Base-by-base conservation (phyloP, 306 rosid genomes). In the Canavalia ensiformis region DNA sequence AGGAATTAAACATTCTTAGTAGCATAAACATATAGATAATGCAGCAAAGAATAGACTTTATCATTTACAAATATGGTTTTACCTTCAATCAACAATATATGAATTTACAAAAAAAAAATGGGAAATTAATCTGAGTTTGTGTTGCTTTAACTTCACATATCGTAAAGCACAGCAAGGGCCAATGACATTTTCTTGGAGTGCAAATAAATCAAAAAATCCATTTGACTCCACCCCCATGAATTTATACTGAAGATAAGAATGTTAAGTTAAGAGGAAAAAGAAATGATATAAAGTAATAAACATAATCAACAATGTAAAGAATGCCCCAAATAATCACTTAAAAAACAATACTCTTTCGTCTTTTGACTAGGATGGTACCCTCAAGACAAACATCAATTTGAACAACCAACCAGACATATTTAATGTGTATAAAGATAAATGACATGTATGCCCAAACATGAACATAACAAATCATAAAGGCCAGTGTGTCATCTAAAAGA, bases 1-100 rank as follows among this genome's bases (percentile, higher is more conserved):
- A 87, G 58, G 80, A 51, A 86, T 77, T 69, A 70, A 87, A 90
- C 86, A 81, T 69, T 91, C 86, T 85, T 85, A 88, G 89, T 71
- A 84, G 74, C 78, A 83, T 60, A 69, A 80, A 83, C 64, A 35
- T 64, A 82, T 29, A 46, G 74, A 77, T 50, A 25, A 42, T 66
- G 66, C 46, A 65, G 81, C 75, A 84, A 79, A 39, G 50, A 54
- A 78, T 67, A 47, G 50, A 68, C 58, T 79, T 57, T 60, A 30
- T 33, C 74, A 35, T 50, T 59, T 47, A 60, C 42, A 74, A 64
- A 67, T 51, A 52, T 12, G 18, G 74, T 18, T 64, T 77, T 47
- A 72, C 69, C 58, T 6, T 75, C 73, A 78, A 28, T 31, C 39
- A 81, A 51, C 46, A 74, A 33, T 62, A 81, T 69, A 73, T 28